Conservation (phyloP, 257 asterid genomes). For the Solanum medicagineum region DNA sequence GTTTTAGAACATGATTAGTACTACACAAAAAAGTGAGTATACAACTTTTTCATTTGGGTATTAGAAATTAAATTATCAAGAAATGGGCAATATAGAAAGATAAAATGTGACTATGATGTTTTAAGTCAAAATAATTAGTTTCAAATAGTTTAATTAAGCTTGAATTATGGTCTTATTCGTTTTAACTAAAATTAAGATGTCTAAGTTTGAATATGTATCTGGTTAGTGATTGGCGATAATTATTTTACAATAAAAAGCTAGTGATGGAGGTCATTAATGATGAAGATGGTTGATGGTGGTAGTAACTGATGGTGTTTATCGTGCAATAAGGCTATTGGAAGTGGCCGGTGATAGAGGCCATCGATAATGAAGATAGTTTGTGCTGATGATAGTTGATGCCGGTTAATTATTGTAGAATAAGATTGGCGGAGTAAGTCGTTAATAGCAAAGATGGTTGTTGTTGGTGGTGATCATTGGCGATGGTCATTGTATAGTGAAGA, state of each 20-base stretch:
- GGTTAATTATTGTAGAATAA: neutral
- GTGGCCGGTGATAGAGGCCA: neutral
- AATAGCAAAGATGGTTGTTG: neutral
- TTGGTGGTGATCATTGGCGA: neutral
- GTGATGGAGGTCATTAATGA: neutral
- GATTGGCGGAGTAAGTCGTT: neutral
- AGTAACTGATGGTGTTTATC: neutral
- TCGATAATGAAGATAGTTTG: neutral
- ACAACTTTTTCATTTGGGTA: neutral
- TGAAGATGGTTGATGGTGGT: neutral
- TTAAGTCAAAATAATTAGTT: neutral
- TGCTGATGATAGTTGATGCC: neutral
- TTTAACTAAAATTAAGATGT: neutral
- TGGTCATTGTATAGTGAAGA: neutral
- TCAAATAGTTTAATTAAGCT: neutral
- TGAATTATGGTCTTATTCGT: neutral
- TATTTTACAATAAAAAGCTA: neutral
- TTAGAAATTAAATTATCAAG: neutral
- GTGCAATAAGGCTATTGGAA: neutral
- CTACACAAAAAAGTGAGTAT: neutral
- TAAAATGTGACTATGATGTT: neutral
- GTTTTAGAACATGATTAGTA: neutral
- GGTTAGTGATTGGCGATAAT: neutral
- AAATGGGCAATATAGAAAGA: neutral
- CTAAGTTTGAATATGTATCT: neutral